Evolutionary conservation across 306 rosid genomes (phyloP).

Genomic region (Boehmeria nivea): DNA sequence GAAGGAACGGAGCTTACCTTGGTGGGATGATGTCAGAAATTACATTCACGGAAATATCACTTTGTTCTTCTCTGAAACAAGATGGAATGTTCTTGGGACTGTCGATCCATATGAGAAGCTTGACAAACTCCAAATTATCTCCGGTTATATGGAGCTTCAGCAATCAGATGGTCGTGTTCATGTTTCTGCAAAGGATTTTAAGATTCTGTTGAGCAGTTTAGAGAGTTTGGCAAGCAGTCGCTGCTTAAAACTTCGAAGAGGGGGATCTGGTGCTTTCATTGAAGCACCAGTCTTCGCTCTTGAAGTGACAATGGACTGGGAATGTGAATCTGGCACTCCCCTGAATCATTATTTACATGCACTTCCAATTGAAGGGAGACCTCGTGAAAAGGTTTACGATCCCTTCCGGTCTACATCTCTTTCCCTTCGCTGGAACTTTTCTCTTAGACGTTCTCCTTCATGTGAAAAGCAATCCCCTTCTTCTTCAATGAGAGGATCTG

Average conservation of each 20-base stretch:
- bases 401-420: slow-evolving; percentile 93
- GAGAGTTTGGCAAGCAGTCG: slow-evolving; percentile 80
- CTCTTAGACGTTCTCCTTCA: slow-evolving; percentile 59
- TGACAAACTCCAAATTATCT: slow-evolving; percentile 72
- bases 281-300: slow-evolving; percentile 77
- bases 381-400: slow-evolving; percentile 77
- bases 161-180: slow-evolving; percentile 83
- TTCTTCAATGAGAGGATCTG: slow-evolving; percentile 31
- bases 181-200: slow-evolving; percentile 74
- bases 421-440: slow-evolving; percentile 87
- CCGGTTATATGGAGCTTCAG: slow-evolving; percentile 67
- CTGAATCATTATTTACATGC: slow-evolving; percentile 88
- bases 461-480: slow-evolving; percentile 39
- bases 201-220: slow-evolving; percentile 74
- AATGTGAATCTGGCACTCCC: slow-evolving; percentile 84
- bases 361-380: slow-evolving; percentile 73
- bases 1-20: slow-evolving; percentile 91
- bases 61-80: slow-evolving; percentile 61
- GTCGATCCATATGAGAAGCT: slow-evolving; percentile 96
- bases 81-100: slow-evolving; percentile 70
- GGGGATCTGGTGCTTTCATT: slow-evolving; percentile 60
- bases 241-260: slow-evolving; percentile 76
- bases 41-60: slow-evolving; percentile 86
- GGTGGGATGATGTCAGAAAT: slow-evolving; percentile 99
- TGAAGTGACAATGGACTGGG: slow-evolving; percentile 94